These are phyloP conservation scores for Myxozyma kluyveri DNA, from an alignment of 805 yeast genomes.

Conservation along the genomic window DNA sequence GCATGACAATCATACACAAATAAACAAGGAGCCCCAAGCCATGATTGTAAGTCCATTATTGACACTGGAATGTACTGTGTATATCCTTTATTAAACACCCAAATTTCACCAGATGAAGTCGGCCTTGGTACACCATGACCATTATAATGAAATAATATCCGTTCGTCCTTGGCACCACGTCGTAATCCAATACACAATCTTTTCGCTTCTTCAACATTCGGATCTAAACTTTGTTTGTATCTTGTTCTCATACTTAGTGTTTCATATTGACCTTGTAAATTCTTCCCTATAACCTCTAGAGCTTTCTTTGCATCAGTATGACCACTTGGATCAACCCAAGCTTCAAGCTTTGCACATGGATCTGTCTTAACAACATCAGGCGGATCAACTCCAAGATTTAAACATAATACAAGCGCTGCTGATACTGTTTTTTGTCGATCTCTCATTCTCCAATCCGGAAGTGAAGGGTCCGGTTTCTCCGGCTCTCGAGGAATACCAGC, in stretches of 20 bases:
- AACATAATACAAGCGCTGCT: slow-evolving; percentile 87
- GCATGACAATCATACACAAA: slow-evolving; percentile 92
- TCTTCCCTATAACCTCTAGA: slow-evolving; percentile 84
- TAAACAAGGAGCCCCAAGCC: slow-evolving; percentile 97
- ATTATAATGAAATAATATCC: slow-evolving; percentile 90
- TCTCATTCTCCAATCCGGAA: slow-evolving; percentile 87
- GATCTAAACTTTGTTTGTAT: slow-evolving; percentile 88
- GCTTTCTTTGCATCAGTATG: slow-evolving; percentile 86
- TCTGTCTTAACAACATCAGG: slow-evolving; percentile 92
- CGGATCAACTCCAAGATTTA: slow-evolving; percentile 94
- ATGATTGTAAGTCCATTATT: slow-evolving; percentile 88
- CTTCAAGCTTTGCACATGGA: slow-evolving; percentile 87
- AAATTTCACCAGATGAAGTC: slow-evolving; percentile 90
- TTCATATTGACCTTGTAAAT: slow-evolving; percentile 83
- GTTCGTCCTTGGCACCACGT: slow-evolving; percentile 87
- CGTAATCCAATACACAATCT: slow-evolving; percentile 85
- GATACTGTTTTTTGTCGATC: slow-evolving; percentile 90
- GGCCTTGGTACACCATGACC: slow-evolving; percentile 99
- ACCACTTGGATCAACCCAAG: slow-evolving; percentile 84
- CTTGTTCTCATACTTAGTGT: slow-evolving; percentile 81
- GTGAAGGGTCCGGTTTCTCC: slow-evolving; percentile 49
- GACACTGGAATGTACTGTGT: slow-evolving; percentile 97
- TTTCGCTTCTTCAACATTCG: slow-evolving; percentile 92
- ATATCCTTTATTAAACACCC: slow-evolving; percentile 97
- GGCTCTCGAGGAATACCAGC: slow-evolving; percentile 67